Base-by-base conservation (phyloP, 192 early-diverging fungal genomes). In the Cladochytrium replicatum region DNA sequence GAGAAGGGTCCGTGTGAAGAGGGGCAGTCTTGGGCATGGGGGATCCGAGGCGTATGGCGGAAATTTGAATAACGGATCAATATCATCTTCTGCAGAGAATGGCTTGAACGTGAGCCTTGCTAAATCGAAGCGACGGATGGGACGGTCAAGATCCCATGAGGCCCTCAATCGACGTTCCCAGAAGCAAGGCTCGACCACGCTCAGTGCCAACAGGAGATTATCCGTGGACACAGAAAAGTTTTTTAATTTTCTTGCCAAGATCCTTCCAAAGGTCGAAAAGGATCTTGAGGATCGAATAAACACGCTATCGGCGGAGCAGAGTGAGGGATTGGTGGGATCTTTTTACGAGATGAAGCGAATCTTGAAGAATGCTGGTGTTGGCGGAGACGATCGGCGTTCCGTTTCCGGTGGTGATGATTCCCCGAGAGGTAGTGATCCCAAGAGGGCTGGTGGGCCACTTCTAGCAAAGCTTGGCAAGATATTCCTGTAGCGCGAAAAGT, bases 331-430 rank as follows among this genome's bases (percentile, higher is more conserved):
- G 23, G 17, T 52, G 27, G 26, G 41, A 2, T 48, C 45, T 32
- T 69, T 69, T 34, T 27, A 51, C 26, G 56, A 69, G 30, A 24
- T 69, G 32, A 69, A 62, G 34, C 15, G 50, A 41, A 6, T 55
- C 23, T n/a, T 69, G 9, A 48, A 57, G 41, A 31, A 17, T 53
- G 40, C n/a, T n/a, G n/a, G n/a, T n/a, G n/a, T n/a, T n/a, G n/a
- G n/a, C n/a, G n/a, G n/a, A n/a, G n/a, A n/a, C n/a, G n/a, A n/a
- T n/a, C n/a, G n/a, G n/a, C n/a, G n/a, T n/a, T n/a, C n/a, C n/a
- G n/a, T n/a, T n/a, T n/a, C n/a, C n/a, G n/a, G n/a, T n/a, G n/a
- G n/a, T n/a, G n/a, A n/a, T n/a, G n/a, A n/a, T n/a, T n/a, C n/a
- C n/a, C n/a, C n/a, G n/a, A n/a, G n/a, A n/a, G n/a, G n/a, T n/a